phyloP scores from a whole-genome alignment of 2,329 filamentous ascomycete species.

The Hypoxylon sp. region DNA sequence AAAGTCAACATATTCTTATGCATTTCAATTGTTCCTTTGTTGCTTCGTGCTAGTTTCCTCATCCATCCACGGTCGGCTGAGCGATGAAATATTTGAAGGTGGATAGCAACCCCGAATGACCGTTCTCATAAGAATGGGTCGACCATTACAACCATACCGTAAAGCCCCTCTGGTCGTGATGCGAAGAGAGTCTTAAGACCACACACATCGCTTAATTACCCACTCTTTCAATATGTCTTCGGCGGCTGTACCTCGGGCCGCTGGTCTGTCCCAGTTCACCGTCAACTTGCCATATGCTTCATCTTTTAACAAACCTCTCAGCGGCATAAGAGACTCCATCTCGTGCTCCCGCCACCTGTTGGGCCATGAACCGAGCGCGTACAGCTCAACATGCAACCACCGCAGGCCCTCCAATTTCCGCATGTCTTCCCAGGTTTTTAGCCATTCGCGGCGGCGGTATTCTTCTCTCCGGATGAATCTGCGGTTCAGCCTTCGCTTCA shows the following conservation, averaged over 20 bases:
- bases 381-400: slow-evolving; percentile 8
- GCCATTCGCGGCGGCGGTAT: neutral
- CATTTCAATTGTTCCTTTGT: too few relatives aligned
- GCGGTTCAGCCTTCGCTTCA: neutral
- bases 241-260: neutral
- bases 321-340: slow-evolving; percentile 3
- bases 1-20: too few relatives aligned
- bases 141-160: too few relatives aligned
- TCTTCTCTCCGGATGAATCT: neutral
- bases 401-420: slow-evolving; percentile 1
- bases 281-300: slow-evolving; percentile 6
- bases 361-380: neutral
- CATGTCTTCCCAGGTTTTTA: slow-evolving; percentile 3
- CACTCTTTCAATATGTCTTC: neutral
- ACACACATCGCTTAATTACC: neutral
- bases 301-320: slow-evolving; percentile 1
- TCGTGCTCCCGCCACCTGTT: neutral
- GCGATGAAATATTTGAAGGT: too few relatives aligned
- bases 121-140: too few relatives aligned
- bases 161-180: too few relatives aligned
- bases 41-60: too few relatives aligned
- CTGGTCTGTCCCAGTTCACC: slow-evolving; percentile 7
- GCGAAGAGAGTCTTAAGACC: too few relatives aligned
- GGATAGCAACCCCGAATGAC: too few relatives aligned
- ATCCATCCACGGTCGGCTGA: too few relatives aligned